Conservation (phyloP, 495 filamentous ascomycete species). For the Xylaria cubensis region DNA sequence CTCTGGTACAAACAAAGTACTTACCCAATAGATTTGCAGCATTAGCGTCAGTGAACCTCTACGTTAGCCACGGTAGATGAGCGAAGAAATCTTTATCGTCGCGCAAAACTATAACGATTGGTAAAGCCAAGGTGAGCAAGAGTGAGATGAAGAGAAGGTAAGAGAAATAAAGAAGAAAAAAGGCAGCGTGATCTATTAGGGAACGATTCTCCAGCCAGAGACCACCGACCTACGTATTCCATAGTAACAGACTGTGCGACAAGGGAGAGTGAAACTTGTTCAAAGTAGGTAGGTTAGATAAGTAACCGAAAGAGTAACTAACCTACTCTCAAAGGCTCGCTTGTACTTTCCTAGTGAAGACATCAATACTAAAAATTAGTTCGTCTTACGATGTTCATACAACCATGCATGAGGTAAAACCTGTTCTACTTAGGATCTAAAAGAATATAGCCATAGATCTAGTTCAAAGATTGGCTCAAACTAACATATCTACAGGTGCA, state of each 20-base stretch:
- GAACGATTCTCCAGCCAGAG: neutral
- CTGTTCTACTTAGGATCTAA: neutral
- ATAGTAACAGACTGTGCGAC: neutral
- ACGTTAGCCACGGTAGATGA: neutral
- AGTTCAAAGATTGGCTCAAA: neutral
- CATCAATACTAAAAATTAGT: neutral
- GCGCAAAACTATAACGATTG: neutral
- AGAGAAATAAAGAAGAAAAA: too few species aligned
- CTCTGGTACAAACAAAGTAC: neutral
- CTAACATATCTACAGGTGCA: neutral
- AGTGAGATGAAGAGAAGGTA: neutral
- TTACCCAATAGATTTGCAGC: neutral
- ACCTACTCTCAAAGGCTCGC: neutral
- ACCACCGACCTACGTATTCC: neutral
- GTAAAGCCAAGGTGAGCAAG: neutral
- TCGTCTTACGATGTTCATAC: neutral
- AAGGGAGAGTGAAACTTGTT: neutral
- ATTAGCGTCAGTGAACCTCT: neutral
- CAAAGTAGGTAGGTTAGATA: neutral
- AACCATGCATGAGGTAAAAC: neutral
- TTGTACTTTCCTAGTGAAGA: neutral
- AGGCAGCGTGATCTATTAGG: neutral
- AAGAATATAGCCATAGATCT: neutral
- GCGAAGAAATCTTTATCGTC: neutral
- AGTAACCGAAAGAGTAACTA: neutral